Evolutionary conservation across 2,329 filamentous ascomycete genomes (phyloP), one percentile per base, ranked within the genome.

Genomic region (Cyphellophora europaea): DNA sequence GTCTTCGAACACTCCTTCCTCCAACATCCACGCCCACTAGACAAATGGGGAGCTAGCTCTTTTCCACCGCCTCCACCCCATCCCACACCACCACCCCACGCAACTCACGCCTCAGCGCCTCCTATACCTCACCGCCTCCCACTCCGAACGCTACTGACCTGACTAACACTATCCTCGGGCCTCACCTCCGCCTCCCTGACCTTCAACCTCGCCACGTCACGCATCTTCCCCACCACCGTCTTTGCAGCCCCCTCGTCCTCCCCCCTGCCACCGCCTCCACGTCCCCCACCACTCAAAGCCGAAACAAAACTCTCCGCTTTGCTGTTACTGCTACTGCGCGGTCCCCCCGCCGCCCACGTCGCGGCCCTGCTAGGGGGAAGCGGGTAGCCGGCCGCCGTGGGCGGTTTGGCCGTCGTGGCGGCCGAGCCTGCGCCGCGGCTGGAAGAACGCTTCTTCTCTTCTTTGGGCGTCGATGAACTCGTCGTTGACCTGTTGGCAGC

Each of bases 91-190:
- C n/a, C n/a, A n/a, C n/a, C n/a, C n/a, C n/a, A n/a, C n/a, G n/a
- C n/a, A n/a, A n/a, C n/a, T n/a, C n/a, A n/a, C n/a, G n/a, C n/a
- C n/a, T n/a, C n/a, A n/a, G n/a, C n/a, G n/a, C n/a, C n/a, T n/a
- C n/a, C n/a, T n/a, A n/a, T n/a, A n/a, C n/a, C n/a, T n/a, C n/a
- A n/a, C n/a, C n/a, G n/a, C n/a, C n/a, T n/a, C n/a, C n/a, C n/a
- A n/a, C n/a, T n/a, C n/a, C n/a, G n/a, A n/a, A n/a, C n/a, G n/a
- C n/a, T n/a, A n/a, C n/a, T n/a, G n/a, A 49, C 36, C 43, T 49
- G 47, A 42, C 45, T 48, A 1, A 49, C 44, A 37, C 43, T 47
- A 31, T 49, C 47, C 29, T 44, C 42, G 6, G 47, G 47, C 28
- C 41, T 36, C 14, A 49, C 42, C 37, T 49, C 47, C 17, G 13